Base-by-base conservation (phyloP, 805 yeast species). In the Candida endomychidarum region DNA sequence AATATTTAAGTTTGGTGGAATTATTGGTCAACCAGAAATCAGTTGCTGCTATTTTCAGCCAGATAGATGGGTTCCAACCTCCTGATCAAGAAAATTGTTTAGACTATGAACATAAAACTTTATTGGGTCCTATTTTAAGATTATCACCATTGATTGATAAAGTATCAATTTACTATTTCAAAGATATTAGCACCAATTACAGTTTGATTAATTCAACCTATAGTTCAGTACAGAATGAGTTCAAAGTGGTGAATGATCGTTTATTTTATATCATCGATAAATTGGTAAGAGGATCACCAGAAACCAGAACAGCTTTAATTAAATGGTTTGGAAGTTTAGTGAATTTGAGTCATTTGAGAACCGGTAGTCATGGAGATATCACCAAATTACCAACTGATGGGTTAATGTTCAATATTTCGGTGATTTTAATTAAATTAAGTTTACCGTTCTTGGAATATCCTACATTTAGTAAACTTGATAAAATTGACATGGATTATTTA, bases 281-380 rank as follows among this genome's bases (percentile, higher is more conserved):
- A 52, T 72, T 93, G 32, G 76, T 93, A 10, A 73, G 98, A 46
- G 86, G 88, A 0, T 80, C 88, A 4, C 64, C 75, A 0, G 64
- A 67, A 9, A 75, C 96, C 0, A 75, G 98, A 46, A 66, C 67
- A 25, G 80, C 67, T 28, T 54, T 90, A 36, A 63, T 93, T 50
- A 63, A 71, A 34, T 89, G 82, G 71, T 80, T 90, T 60, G 83
- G 86, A 1, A 74, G 73, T 19, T 72, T 88, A 28, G 75, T 87
- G n/a, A 86, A 91, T 52, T 72, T 77, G 37, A 89, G 90, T 57
- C 97, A 89, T 60, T 74, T 87, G 49, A 80, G 98, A 63, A 76
- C 87, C 51, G 96, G 96, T 38, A 80, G 83, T 47, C 95, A 86
- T 57, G 83, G 90, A 2, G 81, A 83, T 51, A 75, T 78, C 9